Evolutionary conservation across 495 filamentous ascomycete species (phyloP), one percentile per base, ranked within the genome.

Genomic region (Usnea hakonensis): DNA sequence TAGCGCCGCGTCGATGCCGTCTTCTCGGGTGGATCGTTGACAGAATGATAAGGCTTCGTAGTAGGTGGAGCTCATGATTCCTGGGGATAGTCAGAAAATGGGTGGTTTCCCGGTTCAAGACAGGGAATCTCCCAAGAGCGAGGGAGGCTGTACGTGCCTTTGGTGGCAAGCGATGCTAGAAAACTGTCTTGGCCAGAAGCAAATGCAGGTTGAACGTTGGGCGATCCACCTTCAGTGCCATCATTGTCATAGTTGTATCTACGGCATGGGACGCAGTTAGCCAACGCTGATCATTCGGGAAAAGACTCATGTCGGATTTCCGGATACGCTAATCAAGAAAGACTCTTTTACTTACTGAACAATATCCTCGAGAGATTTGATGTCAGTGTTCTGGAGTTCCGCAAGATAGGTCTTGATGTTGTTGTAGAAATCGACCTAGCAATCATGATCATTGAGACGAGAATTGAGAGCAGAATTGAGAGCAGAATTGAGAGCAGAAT

Each of bases 151-250:
- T 10, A 10, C 11, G 0, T 5, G 56, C 65, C 86, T 58, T 81
- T 77, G 26, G 78, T 81, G 58, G 75, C 81, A 11, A 86, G 72
- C 19, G 80, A 83, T 3, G 83, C 85, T 21, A 84, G 73, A 69
- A 90, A 85, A 33, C 80, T 78, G 63, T 90, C 88, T 72, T 90
- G 87, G 38, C 88, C 88, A 26, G 83, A 85, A 59, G 77, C 77
- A 68, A 87, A 90, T 32, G 87, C 87, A 2, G 87, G 86, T 67
- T 82, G 72, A 19, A 83, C 78, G 64, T 76, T 75, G 2, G 86
- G 84, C 19, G 75, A 65, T n/a, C 87, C 88, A 55, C 88, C 88
- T 75, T 91, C 88, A n/a, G 77, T 79, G 52, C 82, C 85, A 67
- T 74, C 75, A 68, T 89, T 86, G 61, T 81, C 80, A 64, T 75